These are phyloP conservation scores for Colletotrichum australisinense DNA, from an alignment of 2,329 filamentous ascomycete species.

Conservation along the genomic window DNA sequence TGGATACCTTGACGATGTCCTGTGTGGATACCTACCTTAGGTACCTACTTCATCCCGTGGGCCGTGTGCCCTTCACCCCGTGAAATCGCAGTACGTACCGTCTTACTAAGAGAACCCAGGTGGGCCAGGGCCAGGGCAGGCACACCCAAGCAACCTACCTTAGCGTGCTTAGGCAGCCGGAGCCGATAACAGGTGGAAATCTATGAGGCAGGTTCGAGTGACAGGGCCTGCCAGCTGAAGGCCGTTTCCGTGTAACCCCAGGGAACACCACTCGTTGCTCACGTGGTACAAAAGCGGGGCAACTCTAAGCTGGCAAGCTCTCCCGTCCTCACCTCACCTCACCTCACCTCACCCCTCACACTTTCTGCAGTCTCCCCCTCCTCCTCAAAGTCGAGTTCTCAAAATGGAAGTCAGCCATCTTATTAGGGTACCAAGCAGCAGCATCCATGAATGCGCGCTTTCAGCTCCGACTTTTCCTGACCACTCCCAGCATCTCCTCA, in stretches of 20 bases:
- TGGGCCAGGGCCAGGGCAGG: background rate
- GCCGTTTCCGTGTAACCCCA: slow-evolving; percentile 8
- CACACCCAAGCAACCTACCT: background rate
- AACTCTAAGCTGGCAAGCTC: background rate
- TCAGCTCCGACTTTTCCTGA: background rate
- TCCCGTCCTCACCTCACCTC: background rate
- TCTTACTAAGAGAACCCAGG: background rate
- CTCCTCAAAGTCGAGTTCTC: background rate
- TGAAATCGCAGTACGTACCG: no score
- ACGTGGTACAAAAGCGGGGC: background rate
- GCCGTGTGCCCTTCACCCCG: no score
- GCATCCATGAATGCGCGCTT: background rate
- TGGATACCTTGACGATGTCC: background rate
- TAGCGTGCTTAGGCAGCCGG: background rate
- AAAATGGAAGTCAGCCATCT: background rate
- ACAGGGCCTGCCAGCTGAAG: background rate
- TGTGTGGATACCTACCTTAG: background rate
- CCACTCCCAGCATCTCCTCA: background rate
- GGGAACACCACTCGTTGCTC: background rate
- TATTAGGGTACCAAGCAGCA: background rate
- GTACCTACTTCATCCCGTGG: no score
- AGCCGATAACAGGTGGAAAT: background rate
- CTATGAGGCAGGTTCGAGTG: no score
- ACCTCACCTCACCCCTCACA: background rate
- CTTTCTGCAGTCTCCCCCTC: background rate